Evolutionary conservation across 1,139 yeast genomes (phyloP), one percentile per base, ranked within the genome.

Genomic region (Geotrichum macrosporum): DNA sequence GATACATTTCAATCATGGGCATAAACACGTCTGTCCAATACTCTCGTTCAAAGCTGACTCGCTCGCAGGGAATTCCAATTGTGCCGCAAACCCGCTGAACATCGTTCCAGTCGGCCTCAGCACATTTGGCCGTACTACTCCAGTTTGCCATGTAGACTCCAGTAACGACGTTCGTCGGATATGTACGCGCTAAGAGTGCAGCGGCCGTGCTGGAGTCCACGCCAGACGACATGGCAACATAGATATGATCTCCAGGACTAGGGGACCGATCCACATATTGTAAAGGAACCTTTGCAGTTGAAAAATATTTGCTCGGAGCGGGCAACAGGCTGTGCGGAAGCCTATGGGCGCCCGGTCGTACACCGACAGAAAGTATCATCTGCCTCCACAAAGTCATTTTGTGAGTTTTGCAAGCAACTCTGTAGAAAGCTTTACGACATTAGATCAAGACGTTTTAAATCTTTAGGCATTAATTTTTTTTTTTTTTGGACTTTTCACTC

Each of bases 81-180:
- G 76, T 75, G 1, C 68, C 54, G 50, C 92, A 81, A 1, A 86
- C 83, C 39, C 63, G 63, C 57, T 78, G 77, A 1, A 87, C 97
- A 52, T 85, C 94, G 52, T 76, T 77, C 96, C 96, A 87, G 59
- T 89, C 97, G 19, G 76, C 72, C 58, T 92, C 97, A 9, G 86
- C 30, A 33, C 49, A 41, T 5, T 36, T 34, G 22, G 38, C 22
- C 4, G 34, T 19, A 5, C 41, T 80, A 29, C 74, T 73, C 97
- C 97, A 92, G 67, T 92, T 92, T 30, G 88, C 86, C 97, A 92
- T 92, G 64, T 84, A 89, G 1, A 92, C 72, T 0, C 96, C 97
- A 37, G 72, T 67, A 0, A 84, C 94, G 37, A 81, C 78, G 4
- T 54, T 53, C 29, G 56, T 64, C 26, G 64, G 69, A 52, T 73